These are phyloP conservation scores for Bothriochloa decipiens DNA, from an alignment of 176 grass and related monocot species.

Conservation along the genomic window DNA sequence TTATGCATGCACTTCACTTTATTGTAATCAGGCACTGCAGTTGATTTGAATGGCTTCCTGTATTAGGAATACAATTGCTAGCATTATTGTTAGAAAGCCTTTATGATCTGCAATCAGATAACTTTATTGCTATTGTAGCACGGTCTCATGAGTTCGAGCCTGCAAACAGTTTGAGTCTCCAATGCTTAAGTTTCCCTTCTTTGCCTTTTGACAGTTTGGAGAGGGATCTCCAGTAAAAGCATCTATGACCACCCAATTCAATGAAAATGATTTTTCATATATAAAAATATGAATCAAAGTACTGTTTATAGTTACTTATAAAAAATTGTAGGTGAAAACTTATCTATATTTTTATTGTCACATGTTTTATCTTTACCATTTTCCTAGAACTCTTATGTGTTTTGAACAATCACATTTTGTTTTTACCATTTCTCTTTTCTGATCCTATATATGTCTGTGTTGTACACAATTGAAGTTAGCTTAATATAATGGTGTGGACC, in stretches of 20 bases:
- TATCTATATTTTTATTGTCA: background rate
- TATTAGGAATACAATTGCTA: background rate
- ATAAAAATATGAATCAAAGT: background rate
- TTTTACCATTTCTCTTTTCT: background rate
- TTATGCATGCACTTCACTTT: background rate
- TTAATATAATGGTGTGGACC: background rate
- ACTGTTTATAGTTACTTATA: background rate
- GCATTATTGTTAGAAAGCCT: background rate
- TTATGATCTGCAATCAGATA: conserved; percentile 10
- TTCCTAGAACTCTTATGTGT: background rate
- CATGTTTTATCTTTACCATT: background rate
- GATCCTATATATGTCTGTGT: background rate
- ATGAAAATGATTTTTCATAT: background rate
- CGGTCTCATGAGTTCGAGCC: background rate
- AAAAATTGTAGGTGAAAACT: background rate
- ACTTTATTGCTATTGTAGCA: background rate
- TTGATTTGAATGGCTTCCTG: background rate
- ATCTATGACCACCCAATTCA: background rate
- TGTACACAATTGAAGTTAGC: background rate
- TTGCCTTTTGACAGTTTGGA: background rate
- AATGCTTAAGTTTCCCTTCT: conserved; percentile 8
- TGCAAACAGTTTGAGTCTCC: background rate
- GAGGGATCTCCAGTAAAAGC: background rate
- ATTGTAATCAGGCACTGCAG: background rate
- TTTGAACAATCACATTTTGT: background rate